Conservation (phyloP, 768 basidiomycete genomes). For the Mycena galericulata region DNA sequence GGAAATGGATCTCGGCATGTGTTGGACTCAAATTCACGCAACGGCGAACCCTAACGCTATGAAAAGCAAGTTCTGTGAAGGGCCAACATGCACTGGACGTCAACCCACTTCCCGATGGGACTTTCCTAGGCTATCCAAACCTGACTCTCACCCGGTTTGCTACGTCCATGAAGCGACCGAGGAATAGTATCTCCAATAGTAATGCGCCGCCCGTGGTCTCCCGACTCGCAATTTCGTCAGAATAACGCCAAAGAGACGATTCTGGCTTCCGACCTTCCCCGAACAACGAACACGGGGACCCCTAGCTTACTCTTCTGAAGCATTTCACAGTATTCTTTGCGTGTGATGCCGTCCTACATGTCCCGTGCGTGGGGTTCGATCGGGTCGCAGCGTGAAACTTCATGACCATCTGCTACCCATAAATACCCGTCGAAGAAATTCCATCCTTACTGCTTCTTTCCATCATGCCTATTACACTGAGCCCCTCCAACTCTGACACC, state of each 20-base stretch:
- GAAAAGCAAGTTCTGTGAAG: too few species aligned
- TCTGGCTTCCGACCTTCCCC: not conserved
- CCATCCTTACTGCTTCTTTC: not conserved
- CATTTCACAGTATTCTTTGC: not conserved
- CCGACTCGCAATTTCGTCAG: not conserved
- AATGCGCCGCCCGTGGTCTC: too few species aligned
- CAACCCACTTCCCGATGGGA: too few species aligned
- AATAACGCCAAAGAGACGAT: not conserved
- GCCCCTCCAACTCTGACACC: conserved; percentile 40
- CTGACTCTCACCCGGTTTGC: too few species aligned
- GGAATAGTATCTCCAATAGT: too few species aligned
- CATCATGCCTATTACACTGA: conserved; percentile 38
- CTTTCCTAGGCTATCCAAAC: too few species aligned
- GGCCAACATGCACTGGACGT: too few species aligned
- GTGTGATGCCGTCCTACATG: not conserved
- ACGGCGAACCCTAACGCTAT: too few species aligned
- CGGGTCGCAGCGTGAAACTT: not conserved
- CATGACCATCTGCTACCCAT: not conserved
- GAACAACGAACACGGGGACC: not conserved
- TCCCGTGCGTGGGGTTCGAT: not conserved
- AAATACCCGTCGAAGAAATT: conserved; percentile 8
- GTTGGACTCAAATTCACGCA: too few species aligned
- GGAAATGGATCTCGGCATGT: too few species aligned
- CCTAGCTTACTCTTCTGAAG: not conserved
- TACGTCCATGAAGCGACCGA: too few species aligned